Evolutionary conservation across 306 rosid genomes (phyloP).

Genomic region (Lablab purpureus): DNA sequence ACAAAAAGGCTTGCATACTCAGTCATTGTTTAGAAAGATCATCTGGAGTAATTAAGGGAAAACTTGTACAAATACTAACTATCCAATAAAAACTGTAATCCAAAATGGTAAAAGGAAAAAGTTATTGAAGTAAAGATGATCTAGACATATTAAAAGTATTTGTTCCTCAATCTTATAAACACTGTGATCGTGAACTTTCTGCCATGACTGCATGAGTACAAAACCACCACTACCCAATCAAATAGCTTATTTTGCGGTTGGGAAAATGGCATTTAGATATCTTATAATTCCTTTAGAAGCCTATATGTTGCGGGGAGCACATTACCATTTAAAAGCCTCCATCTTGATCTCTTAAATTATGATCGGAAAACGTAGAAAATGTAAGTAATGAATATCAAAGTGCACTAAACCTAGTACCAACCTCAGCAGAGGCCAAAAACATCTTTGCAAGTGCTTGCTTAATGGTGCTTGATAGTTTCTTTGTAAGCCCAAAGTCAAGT

Average conservation of each 20-base stretch:
- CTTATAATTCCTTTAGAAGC: neutral
- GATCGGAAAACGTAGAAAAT: neutral
- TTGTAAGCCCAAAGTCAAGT: constrained; percentile 98
- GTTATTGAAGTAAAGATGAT: neutral
- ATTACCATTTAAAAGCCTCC: neutral
- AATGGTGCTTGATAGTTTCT: constrained; percentile 70
- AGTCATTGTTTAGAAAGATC: constrained; percentile 36
- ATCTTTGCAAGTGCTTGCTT: constrained; percentile 96
- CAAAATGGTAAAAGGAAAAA: neutral
- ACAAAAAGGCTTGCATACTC: constrained; percentile 47
- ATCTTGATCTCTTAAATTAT: neutral
- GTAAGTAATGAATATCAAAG: neutral
- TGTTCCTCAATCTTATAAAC: constrained; percentile 25
- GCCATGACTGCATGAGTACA: neutral
- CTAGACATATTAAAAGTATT: constrained; percentile 4
- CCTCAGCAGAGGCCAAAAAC: constrained; percentile 99
- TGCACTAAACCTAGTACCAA: constrained; percentile 51
- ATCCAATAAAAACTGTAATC: constrained; percentile 10
- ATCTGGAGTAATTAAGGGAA: constrained; percentile 29
- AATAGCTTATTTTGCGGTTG: constrained; percentile 18
- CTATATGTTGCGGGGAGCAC: neutral
- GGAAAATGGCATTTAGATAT: constrained; percentile 26
- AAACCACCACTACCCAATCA: constrained; percentile 22
- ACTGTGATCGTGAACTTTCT: neutral
- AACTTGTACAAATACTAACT: constrained; percentile 20